Base-by-base conservation (phyloP, 768 basidiomycete genomes). In the Glaciozyma martinii region DNA sequence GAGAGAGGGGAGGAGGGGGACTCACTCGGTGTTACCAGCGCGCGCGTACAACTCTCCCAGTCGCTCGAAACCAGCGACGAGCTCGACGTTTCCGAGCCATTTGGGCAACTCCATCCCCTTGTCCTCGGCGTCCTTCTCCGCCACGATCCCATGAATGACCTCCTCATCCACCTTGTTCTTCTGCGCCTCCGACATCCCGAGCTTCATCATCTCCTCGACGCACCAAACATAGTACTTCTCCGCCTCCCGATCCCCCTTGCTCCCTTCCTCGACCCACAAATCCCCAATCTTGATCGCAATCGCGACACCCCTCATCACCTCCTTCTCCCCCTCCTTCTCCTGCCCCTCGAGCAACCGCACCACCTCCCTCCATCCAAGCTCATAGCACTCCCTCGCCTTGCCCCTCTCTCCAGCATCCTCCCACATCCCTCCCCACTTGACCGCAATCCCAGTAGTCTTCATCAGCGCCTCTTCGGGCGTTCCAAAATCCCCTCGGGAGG, bases 351-450 rank as follows among this genome's bases (percentile, higher is more conserved):
- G 19, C 15, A 46, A 44, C 60, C 50, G 53, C 30, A 30, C 18
- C 29, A 37, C 58, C 9, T 66, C 62, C 43, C 64, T 57, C 53
- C 61, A 70, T 2, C 60, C 69, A 3, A 42, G 50, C 60, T 65
- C 61, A 61, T 71, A 71, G 49, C 59, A 63, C 12, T 65, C 57
- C 44, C 62, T 50, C 44, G 69, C 69, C 23, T 54, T 52, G 1
- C 29, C 49, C 12, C 56, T 29, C 49, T 71, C 60, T 10, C 63
- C 66, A 0, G 40, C 49, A 1, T 32, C 23, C 55, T 71, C 69
- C 69, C 69, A 71, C 66, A 71, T 67, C 18, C 54, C 60, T 1
- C 69, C 69, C 63, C 66, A 67, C 23, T 52, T 47, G 19, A 67
- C 59, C 5, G 63, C 63, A 44, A 71, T 67, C 9, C 66, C 69